phyloP scores from a whole-genome alignment of 164 flowering plant genomes.

The Taxillus chinensis region DNA sequence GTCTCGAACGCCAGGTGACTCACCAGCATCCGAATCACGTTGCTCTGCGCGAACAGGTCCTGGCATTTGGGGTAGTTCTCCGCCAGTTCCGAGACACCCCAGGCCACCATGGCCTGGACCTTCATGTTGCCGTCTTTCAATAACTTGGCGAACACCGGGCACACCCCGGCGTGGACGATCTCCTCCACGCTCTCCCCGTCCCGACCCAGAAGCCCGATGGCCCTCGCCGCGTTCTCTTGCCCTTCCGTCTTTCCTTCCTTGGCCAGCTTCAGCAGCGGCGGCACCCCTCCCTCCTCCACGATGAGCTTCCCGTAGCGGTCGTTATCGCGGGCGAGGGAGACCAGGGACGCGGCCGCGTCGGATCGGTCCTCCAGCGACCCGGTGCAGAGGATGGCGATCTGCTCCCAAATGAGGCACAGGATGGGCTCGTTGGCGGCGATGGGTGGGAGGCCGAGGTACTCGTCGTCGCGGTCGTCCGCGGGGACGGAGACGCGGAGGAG shows the following conservation, averaged over 20 bases:
- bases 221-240: slow-evolving; percentile 72
- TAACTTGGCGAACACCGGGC: slow-evolving; percentile 61
- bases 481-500: slow-evolving; percentile 70
- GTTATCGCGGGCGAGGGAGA: slow-evolving; percentile 70
- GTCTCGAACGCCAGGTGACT: slow-evolving; percentile 84
- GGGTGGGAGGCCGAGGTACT: slow-evolving; percentile 76
- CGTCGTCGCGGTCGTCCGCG: slow-evolving; percentile 44
- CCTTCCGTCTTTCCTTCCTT: slow-evolving; percentile 69
- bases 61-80: slow-evolving; percentile 63
- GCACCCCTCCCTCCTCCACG: slow-evolving; percentile 76
- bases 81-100: slow-evolving; percentile 77
- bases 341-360: slow-evolving; percentile 71
- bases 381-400: slow-evolving; percentile 53
- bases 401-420: slow-evolving; percentile 85
- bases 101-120: slow-evolving; percentile 66
- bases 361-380: slow-evolving; percentile 51
- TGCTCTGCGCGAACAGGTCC: slow-evolving; percentile 67
- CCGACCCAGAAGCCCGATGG: slow-evolving; percentile 60
- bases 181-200: slow-evolving; percentile 81
- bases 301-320: slow-evolving; percentile 69
- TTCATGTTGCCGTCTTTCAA: slow-evolving; percentile 77
- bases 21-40: slow-evolving; percentile 60
- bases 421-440: slow-evolving; percentile 89
- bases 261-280: slow-evolving; percentile 50
- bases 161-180: slow-evolving; percentile 66